These are phyloP conservation scores for Helotiales sp. DNA, from an alignment of 2,329 filamentous ascomycete species.

Conservation along the genomic window DNA sequence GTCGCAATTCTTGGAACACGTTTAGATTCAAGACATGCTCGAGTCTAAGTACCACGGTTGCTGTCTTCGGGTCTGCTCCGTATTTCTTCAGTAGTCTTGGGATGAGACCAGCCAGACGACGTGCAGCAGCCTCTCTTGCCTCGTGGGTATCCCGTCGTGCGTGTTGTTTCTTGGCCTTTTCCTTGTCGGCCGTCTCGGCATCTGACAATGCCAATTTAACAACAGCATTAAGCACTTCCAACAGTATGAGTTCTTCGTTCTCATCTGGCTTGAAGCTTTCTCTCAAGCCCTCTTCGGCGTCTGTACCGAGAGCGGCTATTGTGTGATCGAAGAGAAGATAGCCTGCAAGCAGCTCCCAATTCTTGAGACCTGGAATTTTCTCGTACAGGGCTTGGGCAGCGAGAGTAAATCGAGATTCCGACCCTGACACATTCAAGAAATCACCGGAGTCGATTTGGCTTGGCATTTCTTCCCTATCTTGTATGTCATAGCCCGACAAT, in stretches of 20 bases:
- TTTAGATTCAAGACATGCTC: conserved; percentile 86
- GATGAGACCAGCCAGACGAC: conserved; percentile 75
- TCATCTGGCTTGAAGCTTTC: conserved; percentile 33
- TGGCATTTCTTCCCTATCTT: conserved; percentile 59
- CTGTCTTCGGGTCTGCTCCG: conserved; percentile 83
- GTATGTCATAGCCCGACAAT: conserved; percentile 76
- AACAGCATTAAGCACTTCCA: conserved; percentile 83
- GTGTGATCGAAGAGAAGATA: conserved; percentile 95
- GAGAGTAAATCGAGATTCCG: conserved; percentile 81
- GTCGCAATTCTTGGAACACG: conserved; percentile 83
- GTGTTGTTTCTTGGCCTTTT: conserved; percentile 52
- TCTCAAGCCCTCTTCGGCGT: conserved; percentile 54
- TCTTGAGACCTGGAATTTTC: conserved; percentile 73
- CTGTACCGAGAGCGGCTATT: conserved; percentile 59
- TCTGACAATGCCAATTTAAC: conserved; percentile 74
- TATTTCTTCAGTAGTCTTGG: conserved; percentile 90
- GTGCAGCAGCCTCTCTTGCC: conserved; percentile 74
- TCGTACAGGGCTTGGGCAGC: conserved; percentile 86
- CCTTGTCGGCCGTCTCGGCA: conserved; percentile 63
- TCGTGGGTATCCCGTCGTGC: conserved; percentile 64
- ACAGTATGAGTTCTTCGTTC: conserved; percentile 75
- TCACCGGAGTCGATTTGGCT: conserved; percentile 45
- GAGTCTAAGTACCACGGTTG: conserved; percentile 80
- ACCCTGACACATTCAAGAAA: conserved; percentile 57
- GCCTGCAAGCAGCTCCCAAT: conserved; percentile 86